These are phyloP conservation scores for Helichrysum umbraculigerum DNA, from an alignment of 129 eudicot species.

Conservation along the genomic window DNA sequence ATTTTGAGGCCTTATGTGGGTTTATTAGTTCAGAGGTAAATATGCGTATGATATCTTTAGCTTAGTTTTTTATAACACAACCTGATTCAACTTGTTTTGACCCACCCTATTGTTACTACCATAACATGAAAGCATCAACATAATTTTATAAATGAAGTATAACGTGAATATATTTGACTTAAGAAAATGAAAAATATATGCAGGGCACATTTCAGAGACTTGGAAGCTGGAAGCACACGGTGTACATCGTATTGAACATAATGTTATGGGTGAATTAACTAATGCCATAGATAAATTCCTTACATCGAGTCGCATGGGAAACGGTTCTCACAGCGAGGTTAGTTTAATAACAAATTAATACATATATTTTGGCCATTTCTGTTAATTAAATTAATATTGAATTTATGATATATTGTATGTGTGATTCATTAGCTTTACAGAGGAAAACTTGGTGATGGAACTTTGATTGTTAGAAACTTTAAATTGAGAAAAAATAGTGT, in stretches of 20 bases:
- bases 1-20: too few relatives aligned
- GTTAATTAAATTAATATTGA: neutral
- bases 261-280: constrained; percentile 54
- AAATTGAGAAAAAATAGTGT: constrained; percentile 50
- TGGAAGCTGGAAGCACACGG: constrained; percentile 62
- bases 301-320: constrained; percentile 34
- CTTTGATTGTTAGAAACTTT: constrained; percentile 52
- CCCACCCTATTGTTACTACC: too few relatives aligned
- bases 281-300: constrained; percentile 69
- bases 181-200: neutral
- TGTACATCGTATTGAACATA: constrained; percentile 54
- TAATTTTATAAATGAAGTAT: neutral
- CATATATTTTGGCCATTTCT: neutral
- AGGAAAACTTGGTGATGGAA: constrained; percentile 64
- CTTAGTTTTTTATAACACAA: too few relatives aligned
- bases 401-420: neutral
- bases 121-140: too few relatives aligned
- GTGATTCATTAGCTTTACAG: constrained; percentile 52
- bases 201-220: constrained; percentile 69
- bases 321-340: constrained; percentile 58
- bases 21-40: too few relatives aligned
- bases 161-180: neutral
- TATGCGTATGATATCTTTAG: too few relatives aligned
- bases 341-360: neutral
- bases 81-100: too few relatives aligned